Evolutionary conservation across 208 protist species (phyloP).

Genomic region (Trypanosoma lewisi): DNA sequence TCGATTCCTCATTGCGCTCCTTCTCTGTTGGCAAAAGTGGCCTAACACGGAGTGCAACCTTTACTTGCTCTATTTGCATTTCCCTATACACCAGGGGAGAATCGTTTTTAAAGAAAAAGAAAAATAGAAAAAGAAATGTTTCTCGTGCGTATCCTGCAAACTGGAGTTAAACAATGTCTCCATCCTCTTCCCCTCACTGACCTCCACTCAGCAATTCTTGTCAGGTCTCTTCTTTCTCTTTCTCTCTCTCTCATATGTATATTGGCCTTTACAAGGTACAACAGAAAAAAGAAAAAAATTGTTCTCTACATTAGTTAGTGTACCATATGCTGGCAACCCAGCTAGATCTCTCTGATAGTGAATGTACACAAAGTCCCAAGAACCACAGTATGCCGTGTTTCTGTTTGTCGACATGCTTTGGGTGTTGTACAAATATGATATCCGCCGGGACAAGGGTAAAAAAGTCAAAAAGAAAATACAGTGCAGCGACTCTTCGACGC

Average conservation of each 20-base stretch:
- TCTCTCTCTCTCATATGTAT: neutral
- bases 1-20: constrained; percentile 33
- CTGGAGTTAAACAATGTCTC: neutral
- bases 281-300: constrained; percentile 13
- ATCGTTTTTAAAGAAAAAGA: neutral
- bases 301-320: no score
- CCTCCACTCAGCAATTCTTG: neutral
- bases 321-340: neutral
- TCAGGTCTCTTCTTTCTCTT: neutral
- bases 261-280: neutral
- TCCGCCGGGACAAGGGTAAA: neutral
- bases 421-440: no score
- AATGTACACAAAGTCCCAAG: neutral
- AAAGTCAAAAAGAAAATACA: neutral
- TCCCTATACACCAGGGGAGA: neutral
- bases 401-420: no score
- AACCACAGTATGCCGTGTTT: neutral
- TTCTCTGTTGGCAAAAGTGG: constrained; percentile 63
- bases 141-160: no score
- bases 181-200: neutral
- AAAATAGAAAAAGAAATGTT: neutral
- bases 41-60: constrained; percentile 54
- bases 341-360: neutral
- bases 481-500: no score
- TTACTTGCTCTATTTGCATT: constrained; percentile 31